These are phyloP conservation scores for Aspergillus ellipticus DNA, from an alignment of 495 filamentous ascomycete species.

Conservation along the genomic window DNA sequence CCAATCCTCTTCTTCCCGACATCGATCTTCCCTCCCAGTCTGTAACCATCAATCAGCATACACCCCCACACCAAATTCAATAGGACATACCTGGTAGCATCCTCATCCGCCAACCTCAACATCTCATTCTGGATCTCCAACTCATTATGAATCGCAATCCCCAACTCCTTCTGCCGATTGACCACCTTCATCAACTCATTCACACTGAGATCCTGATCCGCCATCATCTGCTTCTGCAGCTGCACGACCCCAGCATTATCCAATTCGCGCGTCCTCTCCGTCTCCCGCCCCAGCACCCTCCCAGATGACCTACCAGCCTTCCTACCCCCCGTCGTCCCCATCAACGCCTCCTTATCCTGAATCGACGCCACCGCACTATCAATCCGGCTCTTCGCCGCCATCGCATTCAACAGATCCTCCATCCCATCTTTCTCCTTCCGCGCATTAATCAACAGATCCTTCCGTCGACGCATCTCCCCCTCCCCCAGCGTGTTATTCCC, in stretches of 20 bases:
- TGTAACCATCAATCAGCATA: conserved; percentile 16
- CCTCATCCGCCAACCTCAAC: conserved; percentile 70
- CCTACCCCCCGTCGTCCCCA: conserved; percentile 23
- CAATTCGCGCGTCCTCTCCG: conserved; percentile 78
- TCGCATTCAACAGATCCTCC: conserved; percentile 72
- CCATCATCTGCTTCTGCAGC: conserved; percentile 78
- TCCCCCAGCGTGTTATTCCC: conserved; percentile 57
- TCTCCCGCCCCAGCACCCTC: conserved; percentile 84
- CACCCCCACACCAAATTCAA: neutral
- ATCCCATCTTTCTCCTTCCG: conserved; percentile 82
- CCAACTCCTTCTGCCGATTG: conserved; percentile 78
- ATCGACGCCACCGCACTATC: conserved; percentile 47
- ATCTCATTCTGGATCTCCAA: conserved; percentile 79
- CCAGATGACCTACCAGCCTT: conserved; percentile 44
- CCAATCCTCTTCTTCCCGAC: conserved; percentile 78
- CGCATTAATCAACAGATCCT: conserved; percentile 73
- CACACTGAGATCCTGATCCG: conserved; percentile 80
- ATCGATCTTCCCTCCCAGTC: conserved; percentile 70
- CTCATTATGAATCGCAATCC: conserved; percentile 79
- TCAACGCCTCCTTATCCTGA: conserved; percentile 55
- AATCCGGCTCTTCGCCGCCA: conserved; percentile 56
- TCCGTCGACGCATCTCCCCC: conserved; percentile 79
- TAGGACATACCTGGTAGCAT: conserved; percentile 57
- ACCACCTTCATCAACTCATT: conserved; percentile 74
- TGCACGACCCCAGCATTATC: conserved; percentile 88